These are phyloP conservation scores for Puccinia polysora DNA, from an alignment of 1,284 basidiomycete species.

Conservation along the genomic window DNA sequence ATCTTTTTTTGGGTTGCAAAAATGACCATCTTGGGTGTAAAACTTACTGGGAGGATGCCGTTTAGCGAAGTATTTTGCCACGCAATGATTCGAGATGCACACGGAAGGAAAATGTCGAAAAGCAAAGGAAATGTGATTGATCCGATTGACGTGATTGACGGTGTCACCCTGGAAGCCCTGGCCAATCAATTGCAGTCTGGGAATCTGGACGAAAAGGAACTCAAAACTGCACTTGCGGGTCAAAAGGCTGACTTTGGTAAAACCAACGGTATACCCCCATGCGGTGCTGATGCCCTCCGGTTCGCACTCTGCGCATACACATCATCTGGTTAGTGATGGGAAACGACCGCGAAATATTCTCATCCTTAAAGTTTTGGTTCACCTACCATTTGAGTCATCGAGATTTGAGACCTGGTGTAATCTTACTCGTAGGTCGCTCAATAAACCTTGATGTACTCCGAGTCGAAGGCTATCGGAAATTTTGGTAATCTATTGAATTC, in stretches of 20 bases:
- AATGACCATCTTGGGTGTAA: slow-evolving; percentile 91
- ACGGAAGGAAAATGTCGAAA: slow-evolving; percentile 99
- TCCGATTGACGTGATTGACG: slow-evolving; percentile 91
- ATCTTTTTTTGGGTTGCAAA: slow-evolving; percentile 99
- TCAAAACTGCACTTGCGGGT: slow-evolving; percentile 80
- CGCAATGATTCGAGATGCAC: slow-evolving; percentile 91
- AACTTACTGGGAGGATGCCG: slow-evolving; percentile 83
- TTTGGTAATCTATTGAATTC: slow-evolving; percentile 35
- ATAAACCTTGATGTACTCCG: slow-evolving; percentile 93
- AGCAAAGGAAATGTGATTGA: slow-evolving; percentile 97
- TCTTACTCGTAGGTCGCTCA: slow-evolving; percentile 65
- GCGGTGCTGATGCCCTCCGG: slow-evolving; percentile 91
- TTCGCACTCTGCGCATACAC: slow-evolving; percentile 95
- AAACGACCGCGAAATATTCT: background rate
- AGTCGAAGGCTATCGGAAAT: slow-evolving; percentile 96
- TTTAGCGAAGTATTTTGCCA: slow-evolving; percentile 98
- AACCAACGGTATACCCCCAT: slow-evolving; percentile 83
- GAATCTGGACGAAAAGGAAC: slow-evolving; percentile 91
- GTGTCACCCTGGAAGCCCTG: slow-evolving; percentile 73
- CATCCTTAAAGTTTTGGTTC: too few relatives aligned
- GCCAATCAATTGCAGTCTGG: slow-evolving; percentile 83
- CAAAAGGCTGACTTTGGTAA: slow-evolving; percentile 99
- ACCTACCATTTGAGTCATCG: background rate
- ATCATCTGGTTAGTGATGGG: slow-evolving; percentile 60
- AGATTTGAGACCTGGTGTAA: background rate